Evolutionary conservation across 2,329 filamentous ascomycete species (phyloP).

Genomic region (Rutstroemia sp.): DNA sequence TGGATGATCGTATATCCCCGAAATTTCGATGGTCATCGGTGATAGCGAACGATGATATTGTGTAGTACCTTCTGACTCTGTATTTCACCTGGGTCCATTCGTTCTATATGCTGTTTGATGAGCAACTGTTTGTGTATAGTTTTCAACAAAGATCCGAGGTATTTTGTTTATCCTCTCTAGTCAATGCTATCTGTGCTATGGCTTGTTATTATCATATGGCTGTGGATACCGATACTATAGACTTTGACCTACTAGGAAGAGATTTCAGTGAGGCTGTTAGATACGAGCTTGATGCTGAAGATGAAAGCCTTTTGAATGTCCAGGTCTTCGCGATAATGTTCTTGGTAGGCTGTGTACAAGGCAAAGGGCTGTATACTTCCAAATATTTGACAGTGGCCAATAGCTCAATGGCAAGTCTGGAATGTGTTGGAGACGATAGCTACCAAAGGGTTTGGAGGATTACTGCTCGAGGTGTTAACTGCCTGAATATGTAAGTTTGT

Average conservation of each 20-base stretch:
- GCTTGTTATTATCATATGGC: too few relatives aligned
- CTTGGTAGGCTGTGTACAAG: constrained; percentile 25
- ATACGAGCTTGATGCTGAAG: too few relatives aligned
- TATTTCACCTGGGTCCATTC: constrained; percentile 32
- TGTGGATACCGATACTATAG: too few relatives aligned
- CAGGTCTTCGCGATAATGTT: constrained; percentile 30
- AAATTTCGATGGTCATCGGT: constrained; percentile 28
- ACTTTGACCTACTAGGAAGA: too few relatives aligned
- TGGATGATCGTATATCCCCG: constrained; percentile 18
- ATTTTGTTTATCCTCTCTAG: too few relatives aligned
- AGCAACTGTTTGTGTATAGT: constrained; percentile 25
- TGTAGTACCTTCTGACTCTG: constrained; percentile 29
- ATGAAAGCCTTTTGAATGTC: constrained; percentile 25
- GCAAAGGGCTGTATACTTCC: constrained; percentile 2
- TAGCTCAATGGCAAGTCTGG: constrained; percentile 15
- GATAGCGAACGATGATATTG: constrained; percentile 18
- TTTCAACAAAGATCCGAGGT: constrained; percentile 15
- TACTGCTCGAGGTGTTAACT: constrained; percentile 27
- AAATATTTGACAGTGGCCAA: constrained; percentile 26
- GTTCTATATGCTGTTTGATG: constrained; percentile 28
- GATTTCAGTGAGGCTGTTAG: too few relatives aligned
- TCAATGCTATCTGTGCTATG: too few relatives aligned
- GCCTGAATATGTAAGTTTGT: constrained; percentile 28
- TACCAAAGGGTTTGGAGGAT: constrained; percentile 22
- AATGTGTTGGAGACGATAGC: constrained; percentile 11